These are phyloP conservation scores for Acanthamoeba rhysodes DNA, from an alignment of 208 protist species.

Conservation along the genomic window DNA sequence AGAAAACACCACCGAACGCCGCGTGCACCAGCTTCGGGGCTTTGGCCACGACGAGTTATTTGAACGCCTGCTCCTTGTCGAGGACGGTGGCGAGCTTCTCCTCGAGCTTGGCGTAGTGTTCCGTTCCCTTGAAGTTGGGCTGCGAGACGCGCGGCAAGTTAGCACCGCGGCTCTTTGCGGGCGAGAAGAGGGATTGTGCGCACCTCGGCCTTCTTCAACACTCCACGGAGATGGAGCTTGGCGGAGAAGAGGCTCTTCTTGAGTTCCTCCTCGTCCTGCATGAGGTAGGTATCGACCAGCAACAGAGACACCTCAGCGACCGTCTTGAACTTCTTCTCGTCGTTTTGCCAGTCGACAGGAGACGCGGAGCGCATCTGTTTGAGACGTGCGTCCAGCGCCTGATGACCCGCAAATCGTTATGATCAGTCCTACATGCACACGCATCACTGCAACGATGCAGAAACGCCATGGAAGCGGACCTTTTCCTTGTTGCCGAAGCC, in stretches of 20 bases:
- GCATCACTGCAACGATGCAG: background rate
- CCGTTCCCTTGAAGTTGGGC: conserved; percentile 20
- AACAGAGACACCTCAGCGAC: background rate
- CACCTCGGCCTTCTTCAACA: conserved; percentile 65
- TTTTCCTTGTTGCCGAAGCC: conserved; percentile 65
- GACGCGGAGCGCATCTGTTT: conserved; percentile 39
- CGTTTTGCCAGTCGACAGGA: conserved; percentile 1
- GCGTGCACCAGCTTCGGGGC: no score
- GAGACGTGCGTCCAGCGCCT: conserved; percentile 44
- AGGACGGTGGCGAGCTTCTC: conserved; percentile 16
- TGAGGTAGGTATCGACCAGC: background rate
- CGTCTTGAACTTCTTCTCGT: conserved; percentile 63
- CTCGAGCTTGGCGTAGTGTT: conserved; percentile 26
- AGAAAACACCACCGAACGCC: no score
- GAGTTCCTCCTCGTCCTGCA: conserved; percentile 20
- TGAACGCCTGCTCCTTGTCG: conserved; percentile 32
- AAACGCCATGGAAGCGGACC: background rate
- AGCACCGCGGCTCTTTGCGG: background rate
- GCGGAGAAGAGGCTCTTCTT: conserved; percentile 44
- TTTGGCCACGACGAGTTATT: no score
- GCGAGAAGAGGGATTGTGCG: no score
- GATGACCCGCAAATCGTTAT: background rate
- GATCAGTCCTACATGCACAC: background rate
- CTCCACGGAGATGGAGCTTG: conserved; percentile 15
- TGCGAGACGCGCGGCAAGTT: background rate